Base-by-base conservation (phyloP, 2,329 filamentous ascomycete species). In the Scytalidium lignicola region DNA sequence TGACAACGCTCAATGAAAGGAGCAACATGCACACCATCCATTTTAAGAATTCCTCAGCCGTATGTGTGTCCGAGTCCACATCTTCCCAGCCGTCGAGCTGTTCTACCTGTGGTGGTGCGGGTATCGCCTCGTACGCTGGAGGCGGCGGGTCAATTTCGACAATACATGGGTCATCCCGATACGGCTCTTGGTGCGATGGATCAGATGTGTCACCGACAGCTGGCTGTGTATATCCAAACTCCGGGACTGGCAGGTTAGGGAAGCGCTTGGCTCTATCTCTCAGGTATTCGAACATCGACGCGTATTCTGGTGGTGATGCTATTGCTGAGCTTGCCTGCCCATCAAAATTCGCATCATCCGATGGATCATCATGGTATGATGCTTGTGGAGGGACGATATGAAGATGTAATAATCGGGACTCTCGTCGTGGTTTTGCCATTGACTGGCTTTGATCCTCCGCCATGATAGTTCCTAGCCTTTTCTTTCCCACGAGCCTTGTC, bases 231-330 rank as follows among this genome's bases (percentile, higher is more conserved):
- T 50, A 19, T 47, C 22, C 29, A 19, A 39, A 48, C 32, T 37
- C 26, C 22, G 19, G 51, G 32, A 29, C 41, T 46, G 41, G 13
- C 18, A 42, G 41, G 15, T 21, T 6, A 28, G n/a, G 17, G 37
- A 21, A 48, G 28, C 29, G 46, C 41, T 39, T 46, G 21, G 47
- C 44, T 48, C 23, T 28, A 21, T 50, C 43, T 28, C 60, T 52
- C 3, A 63, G 51, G 41, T 63, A 63, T 41, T 63, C 59, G 51
- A 60, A 56, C 60, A 63, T 63, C 2, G 60, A 59, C 44, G 59
- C 55, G 40, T 63, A 63, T 26, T 47, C 49, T 13, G 60, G 60
- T 39, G 41, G 37, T 12, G 48, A 43, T 7, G 50, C 43, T 41
- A 20, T 15, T 7, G 23, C 41, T 28, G 41, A 26, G 15, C 15